Evolutionary conservation across 352 stramenopile species (phyloP).

Genomic region (Hyaloperonospora brassicae): DNA sequence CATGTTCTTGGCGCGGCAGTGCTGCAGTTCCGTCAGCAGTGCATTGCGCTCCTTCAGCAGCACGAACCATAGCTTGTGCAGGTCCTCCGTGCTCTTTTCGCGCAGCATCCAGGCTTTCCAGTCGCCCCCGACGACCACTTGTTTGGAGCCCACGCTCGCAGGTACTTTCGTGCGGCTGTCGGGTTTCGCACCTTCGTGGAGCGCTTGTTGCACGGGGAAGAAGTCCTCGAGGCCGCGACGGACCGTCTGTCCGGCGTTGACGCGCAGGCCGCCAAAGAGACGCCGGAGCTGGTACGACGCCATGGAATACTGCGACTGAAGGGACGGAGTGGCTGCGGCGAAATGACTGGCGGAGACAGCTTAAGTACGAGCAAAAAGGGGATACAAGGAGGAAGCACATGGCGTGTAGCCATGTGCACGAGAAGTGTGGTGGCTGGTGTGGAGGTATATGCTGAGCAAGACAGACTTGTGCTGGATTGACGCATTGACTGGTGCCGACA

Average conservation of each 20-base stretch:
- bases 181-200: constrained; percentile 43
- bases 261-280: constrained; percentile 52
- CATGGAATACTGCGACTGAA: not conserved
- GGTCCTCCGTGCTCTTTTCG: constrained; percentile 95
- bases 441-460: too few species aligned
- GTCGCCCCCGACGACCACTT: constrained; percentile 76
- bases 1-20: constrained; percentile 70
- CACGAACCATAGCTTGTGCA: constrained; percentile 98
- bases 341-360: too few species aligned
- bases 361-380: not conserved
- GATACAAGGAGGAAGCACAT: constrained; percentile 4
- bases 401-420: not conserved
- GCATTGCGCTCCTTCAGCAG: constrained; percentile 97
- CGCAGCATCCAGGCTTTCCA: constrained; percentile 95
- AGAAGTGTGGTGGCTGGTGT: too few species aligned
- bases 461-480: too few species aligned
- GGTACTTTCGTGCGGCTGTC: constrained; percentile 52
- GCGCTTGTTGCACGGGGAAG: constrained; percentile 49
- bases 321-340: not conserved
- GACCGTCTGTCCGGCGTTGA: constrained; percentile 30
- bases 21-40: constrained; percentile 90
- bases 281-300: constrained; percentile 62
- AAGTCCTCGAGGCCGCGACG: constrained; percentile 67
- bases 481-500: too few species aligned
- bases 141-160: constrained; percentile 45